Base-by-base conservation (phyloP, 306 rosid genomes). In the Prunus mume region DNA sequence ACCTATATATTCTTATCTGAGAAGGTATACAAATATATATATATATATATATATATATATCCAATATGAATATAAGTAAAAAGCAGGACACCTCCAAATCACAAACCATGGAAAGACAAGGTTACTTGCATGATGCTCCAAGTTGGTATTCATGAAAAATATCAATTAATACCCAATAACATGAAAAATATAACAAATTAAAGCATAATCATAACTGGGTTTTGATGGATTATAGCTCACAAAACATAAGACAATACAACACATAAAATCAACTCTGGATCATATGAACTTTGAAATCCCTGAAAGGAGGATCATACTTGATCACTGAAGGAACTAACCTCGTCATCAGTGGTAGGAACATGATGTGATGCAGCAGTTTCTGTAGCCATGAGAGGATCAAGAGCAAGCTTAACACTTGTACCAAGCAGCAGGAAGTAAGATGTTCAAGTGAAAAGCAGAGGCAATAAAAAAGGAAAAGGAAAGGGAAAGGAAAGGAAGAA, bases 371-470 rank as follows among this genome's bases (percentile, higher is more conserved):
- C 78, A 79, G 58, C 75, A 83, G 82, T 27, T 56, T 86, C 83
- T 73, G 89, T 47, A 79, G 91, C 90, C 95, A 88, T 90, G 79
- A 57, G 77, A 79, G 67, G 67, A 49, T 58, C 78, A 69, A 51
- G 76, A 68, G 75, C 60, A 65, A 75, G 70, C 84, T 81, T 27
- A 28, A 28, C 58, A 18, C 47, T 3, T 55, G 22, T 74, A 25
- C 18, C 2, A 72, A 82, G 71, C 66, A 52, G 81, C 27, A 25
- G 67, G 77, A 85, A 68, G 64, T 15, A 2, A 24, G 65, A 56
- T 20, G 22, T 76, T 78, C 19, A 47, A 56, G 51, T 45, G 52
- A 71, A 70, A 69, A 54, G 28, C 19, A 25, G 63, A 81, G 65
- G 75, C 27, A 38, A 28, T n/a, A 14, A 32, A 38, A 38, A 38